Conservation (phyloP, 306 rosid species). For the Sophora flavescens region DNA sequence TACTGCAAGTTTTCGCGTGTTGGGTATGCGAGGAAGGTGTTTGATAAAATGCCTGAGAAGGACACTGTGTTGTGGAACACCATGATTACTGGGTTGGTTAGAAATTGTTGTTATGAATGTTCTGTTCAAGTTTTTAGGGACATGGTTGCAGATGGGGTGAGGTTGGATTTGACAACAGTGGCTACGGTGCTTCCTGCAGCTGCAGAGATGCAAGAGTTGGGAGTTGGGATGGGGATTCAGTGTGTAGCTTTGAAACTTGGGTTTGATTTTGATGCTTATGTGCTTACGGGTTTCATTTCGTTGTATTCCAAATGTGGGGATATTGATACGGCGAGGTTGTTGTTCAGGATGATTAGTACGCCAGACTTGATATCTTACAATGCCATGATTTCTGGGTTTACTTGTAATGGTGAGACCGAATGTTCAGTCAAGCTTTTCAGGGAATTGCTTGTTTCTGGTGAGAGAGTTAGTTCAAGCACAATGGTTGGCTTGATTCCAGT, state of each 20-base stretch:
- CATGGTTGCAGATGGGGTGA: constrained; percentile 60
- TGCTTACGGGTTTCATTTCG: constrained; percentile 83
- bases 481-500: constrained; percentile 86
- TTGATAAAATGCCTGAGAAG: constrained; percentile 68
- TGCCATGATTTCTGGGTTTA: constrained; percentile 92
- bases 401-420: constrained; percentile 66
- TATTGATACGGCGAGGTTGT: constrained; percentile 57
- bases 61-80: constrained; percentile 88
- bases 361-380: constrained; percentile 83
- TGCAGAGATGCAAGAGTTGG: constrained; percentile 76
- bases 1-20: constrained; percentile 67
- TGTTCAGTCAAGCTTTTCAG: constrained; percentile 67
- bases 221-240: constrained; percentile 73
- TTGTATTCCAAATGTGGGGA: constrained; percentile 81
- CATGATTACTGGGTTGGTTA: constrained; percentile 77
- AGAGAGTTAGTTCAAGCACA: constrained; percentile 72
- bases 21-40: constrained; percentile 76
- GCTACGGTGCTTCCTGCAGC: constrained; percentile 79
- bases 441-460: constrained; percentile 68
- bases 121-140: constrained; percentile 57
- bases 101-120: constrained; percentile 63
- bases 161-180: constrained; percentile 70
- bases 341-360: constrained; percentile 64
- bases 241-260: constrained; percentile 75
- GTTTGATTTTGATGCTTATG: constrained; percentile 63